phyloP scores from a whole-genome alignment of 2,329 filamentous ascomycete species.

The Blastomyces emzantsi region DNA sequence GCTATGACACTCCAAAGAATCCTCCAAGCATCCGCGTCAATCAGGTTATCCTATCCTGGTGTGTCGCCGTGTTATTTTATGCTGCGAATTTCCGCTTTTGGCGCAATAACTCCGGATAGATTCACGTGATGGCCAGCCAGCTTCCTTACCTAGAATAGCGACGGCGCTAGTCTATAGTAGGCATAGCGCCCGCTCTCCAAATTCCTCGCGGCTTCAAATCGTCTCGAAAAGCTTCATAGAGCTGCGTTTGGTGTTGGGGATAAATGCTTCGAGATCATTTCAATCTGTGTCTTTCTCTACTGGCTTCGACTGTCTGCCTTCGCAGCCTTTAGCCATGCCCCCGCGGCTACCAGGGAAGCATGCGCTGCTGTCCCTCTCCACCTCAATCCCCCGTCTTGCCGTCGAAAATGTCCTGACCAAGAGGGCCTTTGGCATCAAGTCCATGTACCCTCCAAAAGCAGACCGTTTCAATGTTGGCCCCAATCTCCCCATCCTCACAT shows the following conservation, averaged over 20 bases:
- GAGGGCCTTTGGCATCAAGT: slow-evolving; percentile 46
- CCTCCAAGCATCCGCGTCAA: not conserved
- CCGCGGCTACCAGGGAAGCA: slow-evolving; percentile 29
- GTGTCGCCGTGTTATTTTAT: too few relatives aligned
- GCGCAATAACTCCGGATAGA: not conserved
- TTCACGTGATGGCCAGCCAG: not conserved
- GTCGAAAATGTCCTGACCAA: slow-evolving; percentile 18
- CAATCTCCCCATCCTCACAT: slow-evolving; percentile 44
- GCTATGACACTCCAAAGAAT: not conserved
- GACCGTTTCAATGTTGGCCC: slow-evolving; percentile 47
- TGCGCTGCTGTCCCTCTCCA: slow-evolving; percentile 24
- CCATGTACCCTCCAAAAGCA: slow-evolving; percentile 45
- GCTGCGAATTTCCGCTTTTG: not conserved
- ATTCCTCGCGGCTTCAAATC: not conserved
- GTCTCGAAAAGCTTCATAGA: not conserved
- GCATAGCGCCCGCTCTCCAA: not conserved
- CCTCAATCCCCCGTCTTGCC: slow-evolving; percentile 2
- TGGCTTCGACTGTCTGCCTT: not conserved
- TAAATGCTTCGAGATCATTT: not conserved
- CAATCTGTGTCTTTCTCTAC: not conserved
- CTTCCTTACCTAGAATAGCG: not conserved
- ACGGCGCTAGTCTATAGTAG: not conserved
- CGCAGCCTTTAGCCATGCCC: slow-evolving; percentile 24
- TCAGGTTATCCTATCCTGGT: too few relatives aligned
- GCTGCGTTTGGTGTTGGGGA: not conserved